Percentiles rank a stretch among this genome's conserved stretches.
These are phyloP conservation scores for Stemphylium beticola DNA, from an alignment of 2,329 filamentous ascomycete species.

Conservation along the genomic window DNA sequence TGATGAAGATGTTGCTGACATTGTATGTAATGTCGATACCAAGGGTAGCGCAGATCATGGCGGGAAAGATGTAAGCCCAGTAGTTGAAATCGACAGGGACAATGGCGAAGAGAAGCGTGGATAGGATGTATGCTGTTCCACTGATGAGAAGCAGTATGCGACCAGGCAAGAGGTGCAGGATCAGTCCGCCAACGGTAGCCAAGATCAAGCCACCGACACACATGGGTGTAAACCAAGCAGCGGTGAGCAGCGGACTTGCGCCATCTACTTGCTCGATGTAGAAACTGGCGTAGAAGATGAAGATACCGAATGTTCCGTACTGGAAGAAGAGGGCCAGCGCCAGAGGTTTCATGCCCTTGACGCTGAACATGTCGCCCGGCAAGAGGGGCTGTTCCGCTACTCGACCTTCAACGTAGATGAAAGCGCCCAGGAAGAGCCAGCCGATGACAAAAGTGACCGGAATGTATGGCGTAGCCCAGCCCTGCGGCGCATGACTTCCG, in stretches of 20 bases:
- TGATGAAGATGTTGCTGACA: conserved; percentile 48
- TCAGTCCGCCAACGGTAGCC: conserved; percentile 41
- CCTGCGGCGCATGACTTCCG: conserved; percentile 69
- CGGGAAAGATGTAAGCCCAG: conserved; percentile 48
- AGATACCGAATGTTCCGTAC: conserved; percentile 48
- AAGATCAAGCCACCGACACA: conserved; percentile 45
- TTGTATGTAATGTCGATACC: conserved; percentile 49
- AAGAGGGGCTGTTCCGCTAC: conserved; percentile 71
- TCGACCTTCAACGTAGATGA: conserved; percentile 76
- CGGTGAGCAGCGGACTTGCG: conserved; percentile 38
- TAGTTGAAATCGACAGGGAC: conserved; percentile 42
- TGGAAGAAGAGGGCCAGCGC: conserved; percentile 53
- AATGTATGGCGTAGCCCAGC: conserved; percentile 78
- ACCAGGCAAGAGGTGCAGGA: conserved; percentile 46
- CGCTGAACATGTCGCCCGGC: conserved; percentile 71
- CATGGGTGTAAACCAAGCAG: conserved; percentile 47
- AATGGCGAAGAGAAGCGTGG: conserved; percentile 44
- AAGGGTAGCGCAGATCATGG: conserved; percentile 53
- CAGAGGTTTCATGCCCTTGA: conserved; percentile 66
- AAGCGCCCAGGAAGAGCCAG: conserved; percentile 62
- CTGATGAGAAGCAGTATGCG: conserved; percentile 41
- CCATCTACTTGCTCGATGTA: conserved; percentile 43
- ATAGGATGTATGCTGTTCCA: conserved; percentile 39
- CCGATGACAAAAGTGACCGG: conserved; percentile 69
- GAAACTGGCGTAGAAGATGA: conserved; percentile 48